Base-by-base conservation (phyloP, 2,329 filamentous ascomycete species). In the Cryphonectria parasitica region DNA sequence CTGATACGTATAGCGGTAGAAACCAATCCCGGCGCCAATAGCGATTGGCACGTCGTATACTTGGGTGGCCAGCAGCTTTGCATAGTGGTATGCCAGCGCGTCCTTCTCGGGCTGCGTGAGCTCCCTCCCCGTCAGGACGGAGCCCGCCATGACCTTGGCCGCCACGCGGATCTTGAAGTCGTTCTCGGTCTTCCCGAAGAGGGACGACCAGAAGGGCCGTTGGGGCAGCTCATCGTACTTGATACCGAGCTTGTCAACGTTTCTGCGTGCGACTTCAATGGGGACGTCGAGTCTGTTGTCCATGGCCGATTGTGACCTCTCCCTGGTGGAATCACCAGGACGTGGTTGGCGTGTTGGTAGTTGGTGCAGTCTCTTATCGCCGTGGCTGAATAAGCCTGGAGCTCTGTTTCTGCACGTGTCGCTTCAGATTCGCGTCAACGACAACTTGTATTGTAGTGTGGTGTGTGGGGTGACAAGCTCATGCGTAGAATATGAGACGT, bases 21-120 rank as follows among this genome's bases (percentile, higher is more conserved):
- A 41, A 61, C 70, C 74, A 2, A 66, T 69, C 7, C 80, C 76
- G 1, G 77, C 19, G 25, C 70, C 74, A 0, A 74, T 1, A 1
- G 76, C 71, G 31, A 78, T 72, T 25, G 78, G 75, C 70, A 75
- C 73, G 66, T 76, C 75, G 74, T 77, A 79, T 17, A 77, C 70
- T 8, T 78, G 69, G n/a, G 78, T 79, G 49, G 67, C 66, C 1
- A 66, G 25, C 36, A 66, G 6, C n/a, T 76, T 79, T 61, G 78
- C 75, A 31, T 81, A 71, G 66, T 76, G 72, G 43, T 79, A 73
- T 5, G 73, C 71, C 41, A 79, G 68, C 63, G 74, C 76, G 63
- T 77, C 74, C 34, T 75, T 73, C 69, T 81, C 79, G 22, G 58
- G 8, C 34, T 75, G 74, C 13, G 74, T 77, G 60, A 80, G 71